These are phyloP conservation scores for Gossypium trilobum DNA, from an alignment of 441 rosid genomes.

Conservation along the genomic window DNA sequence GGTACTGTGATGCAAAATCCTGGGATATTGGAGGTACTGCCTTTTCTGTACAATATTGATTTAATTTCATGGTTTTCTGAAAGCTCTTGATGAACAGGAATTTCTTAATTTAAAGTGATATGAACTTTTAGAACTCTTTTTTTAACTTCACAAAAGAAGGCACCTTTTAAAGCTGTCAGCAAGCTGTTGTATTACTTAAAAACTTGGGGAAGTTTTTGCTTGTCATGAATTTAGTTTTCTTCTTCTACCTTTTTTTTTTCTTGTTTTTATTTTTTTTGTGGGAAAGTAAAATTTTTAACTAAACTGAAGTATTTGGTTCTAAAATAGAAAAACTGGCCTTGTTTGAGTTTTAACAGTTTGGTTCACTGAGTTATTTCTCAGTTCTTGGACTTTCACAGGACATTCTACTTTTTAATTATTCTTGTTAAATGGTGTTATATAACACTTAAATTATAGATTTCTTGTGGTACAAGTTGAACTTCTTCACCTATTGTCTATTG, in stretches of 20 bases:
- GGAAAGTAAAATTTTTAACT: neutral
- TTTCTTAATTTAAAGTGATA: neutral
- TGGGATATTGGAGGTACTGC: slow-evolving; percentile 71
- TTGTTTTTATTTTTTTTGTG: too few relatives aligned
- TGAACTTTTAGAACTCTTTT: slow-evolving; percentile 1
- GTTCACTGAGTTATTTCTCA: neutral
- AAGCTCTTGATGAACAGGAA: neutral
- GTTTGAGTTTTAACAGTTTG: neutral
- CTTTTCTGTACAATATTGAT: slow-evolving; percentile 6
- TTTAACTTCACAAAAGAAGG: neutral
- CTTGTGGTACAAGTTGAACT: neutral
- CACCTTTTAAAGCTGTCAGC: neutral
- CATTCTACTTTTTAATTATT: neutral
- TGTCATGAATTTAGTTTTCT: neutral
- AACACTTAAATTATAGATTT: neutral
- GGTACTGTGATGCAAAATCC: slow-evolving; percentile 86
- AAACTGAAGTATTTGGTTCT: neutral
- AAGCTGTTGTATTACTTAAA: neutral
- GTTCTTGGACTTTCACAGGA: neutral
- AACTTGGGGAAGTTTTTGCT: neutral
- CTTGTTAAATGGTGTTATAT: neutral
- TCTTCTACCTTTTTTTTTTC: neutral
- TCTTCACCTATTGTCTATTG: neutral
- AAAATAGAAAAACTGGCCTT: neutral
- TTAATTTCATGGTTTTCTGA: neutral